Evolutionary conservation across 2,329 filamentous ascomycete genomes (phyloP).

Genomic region (Clonostachys rosea): DNA sequence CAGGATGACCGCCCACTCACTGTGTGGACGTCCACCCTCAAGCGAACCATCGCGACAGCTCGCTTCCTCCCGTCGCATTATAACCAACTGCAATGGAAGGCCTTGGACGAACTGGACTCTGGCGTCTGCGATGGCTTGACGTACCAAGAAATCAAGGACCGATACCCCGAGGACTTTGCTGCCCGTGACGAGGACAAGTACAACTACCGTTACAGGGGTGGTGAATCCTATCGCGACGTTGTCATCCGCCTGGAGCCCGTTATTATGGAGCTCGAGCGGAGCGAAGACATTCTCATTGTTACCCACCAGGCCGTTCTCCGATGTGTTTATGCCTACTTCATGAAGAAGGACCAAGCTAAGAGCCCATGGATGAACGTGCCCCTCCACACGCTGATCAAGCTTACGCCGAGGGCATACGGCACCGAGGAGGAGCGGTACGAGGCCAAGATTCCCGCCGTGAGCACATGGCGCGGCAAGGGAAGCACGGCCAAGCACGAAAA

Average conservation of each 20-base stretch:
- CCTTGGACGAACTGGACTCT: conserved; percentile 92
- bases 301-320: conserved; percentile 95
- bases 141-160: conserved; percentile 88
- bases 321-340: conserved; percentile 98
- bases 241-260: conserved; percentile 97
- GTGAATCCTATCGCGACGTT: conserved; percentile 92
- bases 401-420: conserved; percentile 90
- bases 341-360: conserved; percentile 90
- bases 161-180: conserved; percentile 90
- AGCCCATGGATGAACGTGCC: conserved; percentile 99
- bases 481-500: conserved; percentile 85
- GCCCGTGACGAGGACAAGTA: conserved; percentile 98
- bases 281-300: conserved; percentile 95
- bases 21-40: conserved; percentile 60
- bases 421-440: conserved; percentile 85
- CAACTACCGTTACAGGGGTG: conserved; percentile 97
- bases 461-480: conserved; percentile 93
- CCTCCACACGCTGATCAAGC: conserved; percentile 91
- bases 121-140: conserved; percentile 96
- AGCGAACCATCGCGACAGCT: conserved; percentile 87
- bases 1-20: conserved; percentile 57
- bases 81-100: conserved; percentile 98
- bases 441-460: conserved; percentile 91
- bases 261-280: conserved; percentile 97
- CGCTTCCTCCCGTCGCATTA: conserved; percentile 76